Conservation (phyloP, 768 basidiomycete species). For the Boletus huronensis region DNA sequence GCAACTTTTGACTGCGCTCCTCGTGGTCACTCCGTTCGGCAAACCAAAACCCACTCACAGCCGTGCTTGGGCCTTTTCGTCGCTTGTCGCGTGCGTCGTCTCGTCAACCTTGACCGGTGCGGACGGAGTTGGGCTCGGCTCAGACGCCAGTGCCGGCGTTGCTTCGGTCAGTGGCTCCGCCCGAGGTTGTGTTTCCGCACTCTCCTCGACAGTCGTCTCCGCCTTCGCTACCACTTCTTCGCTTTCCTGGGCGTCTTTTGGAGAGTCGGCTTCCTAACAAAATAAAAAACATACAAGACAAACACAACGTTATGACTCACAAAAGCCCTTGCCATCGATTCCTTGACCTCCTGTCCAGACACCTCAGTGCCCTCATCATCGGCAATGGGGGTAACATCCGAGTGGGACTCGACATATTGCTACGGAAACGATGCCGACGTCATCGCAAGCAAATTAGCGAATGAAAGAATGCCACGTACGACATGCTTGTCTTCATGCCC, state of each 20-base stretch:
- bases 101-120: not conserved
- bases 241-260: constrained; percentile 28
- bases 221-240: constrained; percentile 21
- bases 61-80: constrained; percentile 4
- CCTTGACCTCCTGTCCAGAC: constrained; percentile 29
- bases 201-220: not conserved
- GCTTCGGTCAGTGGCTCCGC: not conserved
- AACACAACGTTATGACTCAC: constrained; percentile 16
- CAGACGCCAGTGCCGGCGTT: not conserved
- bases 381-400: constrained; percentile 10
- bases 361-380: constrained; percentile 33
- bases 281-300: constrained; percentile 1
- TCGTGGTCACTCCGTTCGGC: not conserved
- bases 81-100: not conserved
- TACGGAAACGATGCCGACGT: constrained; percentile 7
- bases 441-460: not conserved
- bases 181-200: not conserved
- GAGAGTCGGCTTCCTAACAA: constrained; percentile 30
- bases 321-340: constrained; percentile 26
- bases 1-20: too few relatives aligned
- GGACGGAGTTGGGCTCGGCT: not conserved
- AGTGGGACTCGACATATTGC: constrained; percentile 16
- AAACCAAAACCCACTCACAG: constrained; percentile 15
- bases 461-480: constrained; percentile 14
- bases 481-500: constrained; percentile 7